Evolutionary conservation across 257 asterid species (phyloP), one percentile per base, ranked within the genome.

Genomic region (Dorcoceras hygrometricum): DNA sequence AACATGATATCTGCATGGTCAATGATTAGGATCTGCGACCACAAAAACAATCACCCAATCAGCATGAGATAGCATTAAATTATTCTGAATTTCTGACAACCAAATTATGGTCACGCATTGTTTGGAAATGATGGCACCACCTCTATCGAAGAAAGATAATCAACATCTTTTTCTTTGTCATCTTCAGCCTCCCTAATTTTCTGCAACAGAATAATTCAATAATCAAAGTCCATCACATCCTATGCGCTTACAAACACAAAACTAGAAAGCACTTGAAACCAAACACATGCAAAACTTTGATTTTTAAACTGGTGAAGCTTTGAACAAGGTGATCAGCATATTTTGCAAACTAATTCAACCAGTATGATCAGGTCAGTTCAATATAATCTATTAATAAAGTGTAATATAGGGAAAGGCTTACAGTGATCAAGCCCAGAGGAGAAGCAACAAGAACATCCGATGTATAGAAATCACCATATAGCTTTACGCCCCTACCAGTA

Each of bases 141-240:
- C 89, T 93, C 99, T 68, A 93, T 83, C 4, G 99, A 93, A 65
- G 99, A 93, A 75, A 93, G 94, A 85, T 86, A 93, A 85, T 93
- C 97, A n/a, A 90, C 83, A 76, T 93, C 96, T 70, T 90, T 90
- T 63, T 85, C 99, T 72, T 86, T 90, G 26, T 65, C 81, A 24
- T 50, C 78, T 77, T 88, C 97, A 27, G 95, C 87, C 76, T 86
- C 95, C 75, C 87, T 95, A 59, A 93, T 88, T 93, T 93, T 93
- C 99, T 93, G 86, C 69, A 77, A 59, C 20, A 77, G 31, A 62
- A 55, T 57, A 72, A 65, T 58, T 55, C 54, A 56, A 25, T 54
- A 64, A 67, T 23, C 28, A 4, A 23, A 31, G 54, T 51, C 14
- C 63, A 53, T 65, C 18, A 68, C 65, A 62, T 60, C 53, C 28